Conservation (phyloP, 306 rosid species). For the Castanea crenata region DNA sequence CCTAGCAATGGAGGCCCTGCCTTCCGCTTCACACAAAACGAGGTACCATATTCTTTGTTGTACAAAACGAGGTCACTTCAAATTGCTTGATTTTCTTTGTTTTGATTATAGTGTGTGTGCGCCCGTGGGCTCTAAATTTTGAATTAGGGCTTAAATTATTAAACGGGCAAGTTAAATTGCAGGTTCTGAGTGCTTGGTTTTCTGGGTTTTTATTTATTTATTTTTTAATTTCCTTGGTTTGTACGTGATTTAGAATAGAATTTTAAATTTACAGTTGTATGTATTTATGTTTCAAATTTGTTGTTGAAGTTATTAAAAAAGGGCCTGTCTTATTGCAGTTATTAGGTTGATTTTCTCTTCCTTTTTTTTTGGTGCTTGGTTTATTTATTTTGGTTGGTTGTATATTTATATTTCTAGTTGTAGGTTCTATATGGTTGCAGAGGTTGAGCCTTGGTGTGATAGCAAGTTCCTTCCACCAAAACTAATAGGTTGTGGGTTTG, state of each 20-base stretch:
- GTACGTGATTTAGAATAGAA: not conserved
- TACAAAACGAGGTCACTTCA: not conserved
- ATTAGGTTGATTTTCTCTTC: not conserved
- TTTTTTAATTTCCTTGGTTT: not conserved
- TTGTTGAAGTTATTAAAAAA: not conserved
- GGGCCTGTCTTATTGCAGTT: not conserved
- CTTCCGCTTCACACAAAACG: slow-evolving; percentile 76
- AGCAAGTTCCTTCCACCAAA: no score
- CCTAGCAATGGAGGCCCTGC: slow-evolving; percentile 97
- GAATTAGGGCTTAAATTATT: not conserved
- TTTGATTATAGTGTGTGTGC: not conserved
- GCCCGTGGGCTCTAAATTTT: not conserved
- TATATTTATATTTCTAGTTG: not conserved
- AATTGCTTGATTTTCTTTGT: not conserved
- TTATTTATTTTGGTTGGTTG: not conserved
- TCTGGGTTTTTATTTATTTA: not conserved
- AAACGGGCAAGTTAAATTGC: not conserved
- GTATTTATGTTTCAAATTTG: not conserved
- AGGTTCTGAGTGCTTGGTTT: not conserved
- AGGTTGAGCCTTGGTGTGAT: no score
- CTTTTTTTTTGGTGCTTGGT: not conserved
- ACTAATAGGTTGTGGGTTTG: no score
- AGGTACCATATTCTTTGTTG: slow-evolving; percentile 46
- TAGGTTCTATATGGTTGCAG: no score
- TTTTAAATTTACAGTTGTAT: not conserved